Percentiles rank a stretch among this genome's conserved stretches.
These are phyloP conservation scores for Hymenoscyphus infarciens DNA, from an alignment of 2,329 filamentous ascomycete species.

Conservation along the genomic window DNA sequence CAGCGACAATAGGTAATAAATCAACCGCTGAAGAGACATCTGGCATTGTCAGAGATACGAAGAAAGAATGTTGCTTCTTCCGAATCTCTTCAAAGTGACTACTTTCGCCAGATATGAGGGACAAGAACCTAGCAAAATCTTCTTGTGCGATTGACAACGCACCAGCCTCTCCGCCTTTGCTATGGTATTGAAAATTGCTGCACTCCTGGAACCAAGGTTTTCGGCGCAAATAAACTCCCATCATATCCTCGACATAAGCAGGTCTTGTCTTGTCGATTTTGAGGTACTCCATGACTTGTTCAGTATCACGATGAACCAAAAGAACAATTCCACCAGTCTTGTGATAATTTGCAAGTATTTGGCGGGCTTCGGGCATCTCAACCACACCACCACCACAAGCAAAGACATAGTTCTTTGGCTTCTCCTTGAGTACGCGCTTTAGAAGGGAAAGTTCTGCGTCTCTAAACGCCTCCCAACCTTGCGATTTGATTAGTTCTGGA, in stretches of 20 bases:
- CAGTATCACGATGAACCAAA: slow-evolving; percentile 81
- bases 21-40: slow-evolving; percentile 62
- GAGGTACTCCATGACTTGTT: slow-evolving; percentile 84
- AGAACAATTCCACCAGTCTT: slow-evolving; percentile 78
- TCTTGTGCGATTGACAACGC: slow-evolving; percentile 37
- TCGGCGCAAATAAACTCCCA: slow-evolving; percentile 82
- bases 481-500: slow-evolving; percentile 72
- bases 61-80: slow-evolving; percentile 76
- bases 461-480: slow-evolving; percentile 88
- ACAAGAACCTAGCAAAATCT: slow-evolving; percentile 72
- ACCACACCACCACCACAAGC: slow-evolving; percentile 94
- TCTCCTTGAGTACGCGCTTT: slow-evolving; percentile 68
- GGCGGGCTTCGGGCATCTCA: slow-evolving; percentile 75
- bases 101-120: slow-evolving; percentile 62
- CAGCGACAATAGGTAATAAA: slow-evolving; percentile 66
- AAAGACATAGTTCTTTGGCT: slow-evolving; percentile 74
- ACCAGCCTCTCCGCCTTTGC: slow-evolving; percentile 52
- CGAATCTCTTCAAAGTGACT: slow-evolving; percentile 53
- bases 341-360: slow-evolving; percentile 70
- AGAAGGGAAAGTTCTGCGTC: slow-evolving; percentile 73
- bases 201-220: slow-evolving; percentile 89
- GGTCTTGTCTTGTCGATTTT: slow-evolving; percentile 85
- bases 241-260: slow-evolving; percentile 89
- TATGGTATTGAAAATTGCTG: slow-evolving; percentile 93
- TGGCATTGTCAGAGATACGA: slow-evolving; percentile 84